These are phyloP conservation scores for Neurospora sp. DNA, from an alignment of 495 filamentous ascomycete genomes.

Conservation along the genomic window DNA sequence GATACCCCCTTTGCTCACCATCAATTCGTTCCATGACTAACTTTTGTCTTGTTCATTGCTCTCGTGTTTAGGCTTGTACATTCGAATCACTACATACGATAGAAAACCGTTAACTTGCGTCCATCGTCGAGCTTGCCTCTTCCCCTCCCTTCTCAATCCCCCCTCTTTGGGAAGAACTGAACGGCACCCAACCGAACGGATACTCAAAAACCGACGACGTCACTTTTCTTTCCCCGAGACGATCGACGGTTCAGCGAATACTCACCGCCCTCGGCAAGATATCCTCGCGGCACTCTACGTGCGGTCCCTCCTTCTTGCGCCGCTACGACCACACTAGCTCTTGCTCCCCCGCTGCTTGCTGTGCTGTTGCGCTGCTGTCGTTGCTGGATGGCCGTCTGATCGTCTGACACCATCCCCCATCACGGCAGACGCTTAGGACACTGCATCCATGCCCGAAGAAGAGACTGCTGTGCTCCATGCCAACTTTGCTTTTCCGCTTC, in stretches of 20 bases:
- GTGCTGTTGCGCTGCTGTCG: conserved; percentile 1
- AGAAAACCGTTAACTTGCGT: not conserved
- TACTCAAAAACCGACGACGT: not conserved
- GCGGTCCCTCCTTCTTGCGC: not conserved
- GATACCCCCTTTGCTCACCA: not conserved
- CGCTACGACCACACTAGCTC: not conserved
- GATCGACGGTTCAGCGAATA: not conserved
- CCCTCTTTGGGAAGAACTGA: not conserved
- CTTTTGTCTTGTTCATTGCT: not conserved
- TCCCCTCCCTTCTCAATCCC: not conserved
- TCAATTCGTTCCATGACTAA: not conserved
- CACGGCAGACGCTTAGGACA: conserved; percentile 13
- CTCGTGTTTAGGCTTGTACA: not conserved
- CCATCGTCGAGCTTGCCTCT: not conserved
- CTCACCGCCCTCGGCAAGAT: not conserved
- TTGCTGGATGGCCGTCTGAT: conserved; percentile 22
- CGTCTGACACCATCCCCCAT: conserved; percentile 1
- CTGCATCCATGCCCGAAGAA: conserved; percentile 26
- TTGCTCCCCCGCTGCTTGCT: not conserved
- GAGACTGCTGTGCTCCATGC: conserved; percentile 21
- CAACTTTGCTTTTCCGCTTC: conserved; percentile 12
- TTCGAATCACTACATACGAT: not conserved
- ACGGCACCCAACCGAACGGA: not conserved
- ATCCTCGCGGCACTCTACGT: not conserved
- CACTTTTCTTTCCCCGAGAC: not conserved